Percentiles rank a stretch among this genome's conserved stretches.
Evolutionary conservation across 164 flowering plant species (phyloP).

Genomic region (Liquidambar formosana): DNA sequence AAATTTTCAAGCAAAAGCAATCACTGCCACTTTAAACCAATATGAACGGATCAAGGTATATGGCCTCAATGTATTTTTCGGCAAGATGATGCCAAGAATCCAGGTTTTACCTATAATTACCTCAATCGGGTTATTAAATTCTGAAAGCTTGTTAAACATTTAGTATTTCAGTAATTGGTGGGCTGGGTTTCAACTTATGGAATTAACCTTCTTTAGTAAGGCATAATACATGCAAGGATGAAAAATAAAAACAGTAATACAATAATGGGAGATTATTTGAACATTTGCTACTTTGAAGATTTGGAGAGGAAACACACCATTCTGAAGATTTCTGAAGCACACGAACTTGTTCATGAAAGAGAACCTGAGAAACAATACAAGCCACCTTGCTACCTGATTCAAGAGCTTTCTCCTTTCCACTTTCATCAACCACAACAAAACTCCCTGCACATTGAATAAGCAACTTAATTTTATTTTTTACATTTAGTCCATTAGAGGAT

Average conservation of each 20-base stretch:
- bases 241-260: background rate
- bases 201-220: background rate
- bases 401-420: slow-evolving; percentile 76
- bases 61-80: background rate
- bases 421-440: slow-evolving; percentile 87
- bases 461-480: background rate
- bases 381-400: slow-evolving; percentile 89
- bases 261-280: background rate
- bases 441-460: slow-evolving; percentile 53
- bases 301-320: slow-evolving; percentile 50
- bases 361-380: slow-evolving; percentile 77
- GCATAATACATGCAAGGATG: background rate
- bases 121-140: background rate
- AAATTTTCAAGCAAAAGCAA: background rate
- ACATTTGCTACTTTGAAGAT: background rate
- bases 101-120: background rate
- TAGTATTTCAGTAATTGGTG: background rate
- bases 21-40: too few relatives aligned
- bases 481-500: background rate
- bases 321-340: slow-evolving; percentile 68
- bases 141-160: background rate
- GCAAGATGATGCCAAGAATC: background rate
- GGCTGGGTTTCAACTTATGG: background rate
- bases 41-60: too few relatives aligned
- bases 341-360: slow-evolving; percentile 75